Percentiles rank a stretch among this genome's conserved stretches.
Conservation (phyloP, 208 protist genomes). For the Endotrypanum monterogeii region DNA sequence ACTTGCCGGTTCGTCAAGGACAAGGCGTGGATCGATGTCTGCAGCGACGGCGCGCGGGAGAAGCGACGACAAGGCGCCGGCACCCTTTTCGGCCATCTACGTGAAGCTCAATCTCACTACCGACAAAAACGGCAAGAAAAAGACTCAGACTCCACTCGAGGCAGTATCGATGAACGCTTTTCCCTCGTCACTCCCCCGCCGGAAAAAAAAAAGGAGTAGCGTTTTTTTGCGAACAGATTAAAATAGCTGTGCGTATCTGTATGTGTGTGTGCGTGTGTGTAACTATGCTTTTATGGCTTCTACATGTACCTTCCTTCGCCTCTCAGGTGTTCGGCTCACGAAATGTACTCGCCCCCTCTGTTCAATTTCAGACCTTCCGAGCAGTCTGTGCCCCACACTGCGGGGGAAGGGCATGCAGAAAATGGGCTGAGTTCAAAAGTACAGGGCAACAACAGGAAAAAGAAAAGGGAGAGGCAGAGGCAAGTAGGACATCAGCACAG, state of each 20-base stretch:
- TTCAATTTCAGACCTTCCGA: not conserved
- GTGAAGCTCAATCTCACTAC: not conserved
- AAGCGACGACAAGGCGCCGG: conserved; percentile 15
- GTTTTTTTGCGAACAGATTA: too few relatives aligned
- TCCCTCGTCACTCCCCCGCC: too few relatives aligned
- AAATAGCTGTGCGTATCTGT: too few relatives aligned
- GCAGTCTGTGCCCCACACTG: not conserved
- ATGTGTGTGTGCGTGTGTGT: too few relatives aligned
- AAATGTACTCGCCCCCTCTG: not conserved
- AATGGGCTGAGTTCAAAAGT: too few relatives aligned
- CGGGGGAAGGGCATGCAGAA: not conserved
- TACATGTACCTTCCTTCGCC: not conserved
- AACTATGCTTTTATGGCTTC: not conserved
- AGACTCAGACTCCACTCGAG: not conserved
- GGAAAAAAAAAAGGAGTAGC: too few relatives aligned
- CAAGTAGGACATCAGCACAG: not conserved
- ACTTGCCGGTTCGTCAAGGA: conserved; percentile 39
- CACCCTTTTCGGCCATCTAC: not conserved
- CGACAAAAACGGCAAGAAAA: not conserved
- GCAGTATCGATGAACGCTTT: not conserved
- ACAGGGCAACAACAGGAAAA: not conserved
- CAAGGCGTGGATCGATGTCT: conserved; percentile 46
- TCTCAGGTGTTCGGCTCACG: not conserved
- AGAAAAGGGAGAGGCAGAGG: not conserved
- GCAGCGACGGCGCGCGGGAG: conserved; percentile 37